Conservation (phyloP, 257 asterid genomes). For the Penstemon newberryi region DNA sequence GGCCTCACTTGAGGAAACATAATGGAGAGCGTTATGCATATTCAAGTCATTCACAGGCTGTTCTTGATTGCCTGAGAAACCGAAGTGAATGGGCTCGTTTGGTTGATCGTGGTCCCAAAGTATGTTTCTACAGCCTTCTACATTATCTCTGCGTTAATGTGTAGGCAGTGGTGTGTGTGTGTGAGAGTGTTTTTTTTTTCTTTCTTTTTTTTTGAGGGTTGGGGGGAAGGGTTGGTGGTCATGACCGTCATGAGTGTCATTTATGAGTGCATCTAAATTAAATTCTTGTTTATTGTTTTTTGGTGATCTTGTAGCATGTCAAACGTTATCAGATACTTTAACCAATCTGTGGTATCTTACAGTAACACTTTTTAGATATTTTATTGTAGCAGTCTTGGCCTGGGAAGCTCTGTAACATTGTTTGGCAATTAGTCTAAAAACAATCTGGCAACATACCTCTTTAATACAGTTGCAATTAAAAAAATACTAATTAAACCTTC, state of each 20-base stretch:
- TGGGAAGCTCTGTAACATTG: not conserved
- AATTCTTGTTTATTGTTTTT: no score
- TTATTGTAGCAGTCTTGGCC: not conserved
- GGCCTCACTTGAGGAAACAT: constrained; percentile 95
- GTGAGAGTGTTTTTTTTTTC: no score
- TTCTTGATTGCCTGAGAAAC: constrained; percentile 92
- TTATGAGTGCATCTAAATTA: no score
- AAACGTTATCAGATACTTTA: constrained; percentile 11
- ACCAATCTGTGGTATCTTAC: not conserved
- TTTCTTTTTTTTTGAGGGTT: no score
- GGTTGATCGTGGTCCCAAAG: constrained; percentile 98
- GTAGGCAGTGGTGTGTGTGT: not conserved
- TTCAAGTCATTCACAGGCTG: constrained; percentile 96
- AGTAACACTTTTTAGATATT: not conserved
- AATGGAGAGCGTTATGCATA: constrained; percentile 95
- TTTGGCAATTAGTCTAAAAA: not conserved
- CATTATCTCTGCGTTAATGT: not conserved
- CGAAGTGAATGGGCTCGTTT: constrained; percentile 96
- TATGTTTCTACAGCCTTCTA: constrained; percentile 28
- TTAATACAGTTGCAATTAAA: not conserved
- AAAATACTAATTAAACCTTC: not conserved
- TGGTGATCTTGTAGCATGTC: no score
- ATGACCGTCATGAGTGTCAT: no score
- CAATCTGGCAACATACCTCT: not conserved
- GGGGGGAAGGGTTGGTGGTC: no score